phyloP scores from a whole-genome alignment of 306 rosid species.

The Gastrolobium villosum region DNA sequence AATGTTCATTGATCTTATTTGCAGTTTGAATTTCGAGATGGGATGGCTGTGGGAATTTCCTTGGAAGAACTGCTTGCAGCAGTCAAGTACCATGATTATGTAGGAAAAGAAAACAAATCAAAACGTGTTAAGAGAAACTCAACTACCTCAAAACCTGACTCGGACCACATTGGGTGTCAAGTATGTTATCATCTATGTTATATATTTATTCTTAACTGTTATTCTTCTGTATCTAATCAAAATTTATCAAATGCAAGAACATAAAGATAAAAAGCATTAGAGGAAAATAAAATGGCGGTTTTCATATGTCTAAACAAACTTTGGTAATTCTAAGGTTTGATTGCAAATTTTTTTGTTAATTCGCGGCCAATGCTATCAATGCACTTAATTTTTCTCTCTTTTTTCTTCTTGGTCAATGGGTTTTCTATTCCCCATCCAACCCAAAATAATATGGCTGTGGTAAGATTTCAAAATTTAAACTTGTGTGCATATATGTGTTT shows the following conservation, averaged over 20 bases:
- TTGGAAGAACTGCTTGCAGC: conserved; percentile 66
- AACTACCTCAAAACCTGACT: conserved; percentile 60
- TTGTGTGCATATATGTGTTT: conserved; percentile 15
- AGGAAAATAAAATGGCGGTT: conserved; percentile 34
- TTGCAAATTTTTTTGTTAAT: not conserved
- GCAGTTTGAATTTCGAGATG: conserved; percentile 68
- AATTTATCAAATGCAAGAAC: conserved; percentile 27
- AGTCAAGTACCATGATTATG: conserved; percentile 49
- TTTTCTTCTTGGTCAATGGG: not conserved
- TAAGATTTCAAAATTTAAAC: conserved; percentile 13
- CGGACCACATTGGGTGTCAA: conserved; percentile 57
- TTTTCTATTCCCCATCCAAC: not conserved
- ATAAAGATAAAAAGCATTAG: conserved; percentile 15
- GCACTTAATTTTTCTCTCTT: not conserved
- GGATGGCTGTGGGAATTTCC: conserved; percentile 56
- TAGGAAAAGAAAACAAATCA: conserved; percentile 55
- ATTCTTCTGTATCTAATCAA: conserved; percentile 31
- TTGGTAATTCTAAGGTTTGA: conserved; percentile 11
- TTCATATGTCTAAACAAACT: not conserved
- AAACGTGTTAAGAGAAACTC: conserved; percentile 61
- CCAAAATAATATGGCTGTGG: conserved; percentile 22
- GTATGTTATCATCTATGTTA: conserved; percentile 58
- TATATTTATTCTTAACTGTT: conserved; percentile 31
- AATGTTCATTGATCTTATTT: conserved; percentile 48
- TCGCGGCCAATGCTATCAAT: conserved; percentile 33